These are phyloP conservation scores for Plasmodium cynomolgi DNA, from an alignment of 169 alveolate genomes.

Conservation along the genomic window DNA sequence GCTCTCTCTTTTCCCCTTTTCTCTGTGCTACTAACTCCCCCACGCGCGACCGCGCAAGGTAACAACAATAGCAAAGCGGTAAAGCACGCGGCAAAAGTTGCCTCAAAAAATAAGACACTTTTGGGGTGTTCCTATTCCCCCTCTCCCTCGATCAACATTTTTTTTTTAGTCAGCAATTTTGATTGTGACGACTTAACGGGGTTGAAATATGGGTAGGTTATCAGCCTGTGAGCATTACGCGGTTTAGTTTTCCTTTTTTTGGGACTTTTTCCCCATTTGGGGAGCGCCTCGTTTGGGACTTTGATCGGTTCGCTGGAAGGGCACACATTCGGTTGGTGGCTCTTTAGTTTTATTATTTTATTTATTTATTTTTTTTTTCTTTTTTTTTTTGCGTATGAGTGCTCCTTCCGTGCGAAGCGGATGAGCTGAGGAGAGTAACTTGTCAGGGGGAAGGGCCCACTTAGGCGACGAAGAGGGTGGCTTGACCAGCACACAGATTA, in stretches of 20 bases:
- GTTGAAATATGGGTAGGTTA: neutral
- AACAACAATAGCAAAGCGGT: neutral
- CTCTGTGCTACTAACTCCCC: neutral
- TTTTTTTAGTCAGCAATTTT: neutral
- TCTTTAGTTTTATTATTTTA: neutral
- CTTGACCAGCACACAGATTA: neutral
- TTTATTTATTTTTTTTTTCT: neutral
- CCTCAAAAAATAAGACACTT: neutral
- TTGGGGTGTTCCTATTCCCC: neutral
- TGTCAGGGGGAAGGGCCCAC: neutral
- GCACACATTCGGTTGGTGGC: neutral
- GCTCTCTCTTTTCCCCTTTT: neutral
- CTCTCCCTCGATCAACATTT: neutral
- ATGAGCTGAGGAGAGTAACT: neutral
- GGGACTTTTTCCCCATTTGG: neutral
- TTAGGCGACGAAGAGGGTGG: neutral
- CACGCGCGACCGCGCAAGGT: neutral
- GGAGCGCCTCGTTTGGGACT: neutral
- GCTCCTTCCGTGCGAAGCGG: neutral
- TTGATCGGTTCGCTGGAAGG: neutral
- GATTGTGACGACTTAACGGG: neutral
- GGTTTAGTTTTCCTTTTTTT: neutral
- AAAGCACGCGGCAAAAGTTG: neutral
- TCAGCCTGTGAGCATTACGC: neutral
- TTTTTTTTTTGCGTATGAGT: neutral